Base-by-base conservation (phyloP, 108 stramenopile genomes). In the Cylindrotheca fusiformis region DNA sequence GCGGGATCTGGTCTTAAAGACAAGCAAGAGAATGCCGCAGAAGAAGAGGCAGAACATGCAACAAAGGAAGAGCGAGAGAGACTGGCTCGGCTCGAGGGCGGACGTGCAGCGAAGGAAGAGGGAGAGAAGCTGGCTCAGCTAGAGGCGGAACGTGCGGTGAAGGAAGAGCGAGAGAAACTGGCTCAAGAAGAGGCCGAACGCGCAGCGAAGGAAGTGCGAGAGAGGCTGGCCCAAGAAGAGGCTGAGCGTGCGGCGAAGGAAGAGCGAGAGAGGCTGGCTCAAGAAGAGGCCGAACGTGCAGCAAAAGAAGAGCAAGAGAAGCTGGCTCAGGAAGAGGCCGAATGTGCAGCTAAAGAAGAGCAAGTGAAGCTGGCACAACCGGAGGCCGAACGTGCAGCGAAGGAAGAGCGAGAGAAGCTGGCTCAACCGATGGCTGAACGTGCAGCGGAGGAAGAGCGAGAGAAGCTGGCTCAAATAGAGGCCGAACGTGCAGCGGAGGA, bases 41-140 rank as follows among this genome's bases (percentile, higher is more conserved):
- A 32, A 28, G 3, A 33, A 1, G 48, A 62, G 28, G 60, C 60
- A n/a, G n/a, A n/a, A n/a, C n/a, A n/a, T 10, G 21, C 8, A 1
- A 0, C 3, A 30, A 49, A 62, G 26, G 60, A 47, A 0, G 60
- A 30, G 28, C 48, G 50, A 28, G 60, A 4, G 28, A 14, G 27
- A 28, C 4, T 28, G 60, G 0, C 28, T 62, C 26, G 27, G 50
- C 2, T 36, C 48, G 1, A 23, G 25, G 28, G 10, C 24, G 30
- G 52, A 52, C 32, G 60, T 53, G 32, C 33, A 48, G 32, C 36
- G 36, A 49, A 62, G 26, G 60, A 47, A 1, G 48, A 49, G 28
- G 14, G 23, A 20, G 49, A 52, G 52, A 48, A 63, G 32, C 52
- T 26, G 32, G 52, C 63, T 1, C 30, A 21, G 22, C 2, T 36